Base-by-base conservation (phyloP, 352 stramenopile species). In the Phytophthora meadii region DNA sequence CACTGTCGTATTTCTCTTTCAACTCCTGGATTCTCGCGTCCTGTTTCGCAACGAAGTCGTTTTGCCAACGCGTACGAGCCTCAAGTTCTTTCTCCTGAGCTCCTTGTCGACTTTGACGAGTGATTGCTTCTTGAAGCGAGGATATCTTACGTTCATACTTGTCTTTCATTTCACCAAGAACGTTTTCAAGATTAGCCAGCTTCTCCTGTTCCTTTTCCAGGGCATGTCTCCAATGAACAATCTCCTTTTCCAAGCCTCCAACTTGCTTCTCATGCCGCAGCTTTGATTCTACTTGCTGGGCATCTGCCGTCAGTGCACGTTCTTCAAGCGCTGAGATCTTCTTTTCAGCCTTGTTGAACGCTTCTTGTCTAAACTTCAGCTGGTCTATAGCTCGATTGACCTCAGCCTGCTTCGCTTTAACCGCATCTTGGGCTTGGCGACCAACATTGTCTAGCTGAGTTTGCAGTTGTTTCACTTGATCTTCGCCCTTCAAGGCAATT, bases 1-100 rank as follows among this genome's bases (percentile, higher is more conserved):
- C 81, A 22, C 65, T 68, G 44, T 93, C 84, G 46, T 91, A 93
- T 52, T 93, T 93, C 9, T 64, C 67, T 32, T 91, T 93, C 1
- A 93, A 52, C 10, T 81, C 61, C 25, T 93, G 79, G 11, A 93
- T 84, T 1, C 79, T 60, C 1, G 82, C 81, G n/a, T 93, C 84
- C 70, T 93, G 84, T 40, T 87, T 84, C 2, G 77, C 69, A 4
- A 80, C 72, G 53, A 91, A 88, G 2, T 91, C 81, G 25, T 88
- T 90, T 32, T 93, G 79, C 84, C 84, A 93, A 2, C 77, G 68
- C 3, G 72, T 84, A 14, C 70, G 79, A 45, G 77, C 79, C 25
- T 93, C 82, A 0, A 89, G 47, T 46, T 91, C 84, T 24, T 82
- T 74, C 46, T 90, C 81, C 45, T 83, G 79, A 0, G 72, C 62